A percentile compares a stretch with the other conserved stretches of the same genome.
Conservation (phyloP, 164 flowering plant genomes). For the Paratinospora sagittata region DNA sequence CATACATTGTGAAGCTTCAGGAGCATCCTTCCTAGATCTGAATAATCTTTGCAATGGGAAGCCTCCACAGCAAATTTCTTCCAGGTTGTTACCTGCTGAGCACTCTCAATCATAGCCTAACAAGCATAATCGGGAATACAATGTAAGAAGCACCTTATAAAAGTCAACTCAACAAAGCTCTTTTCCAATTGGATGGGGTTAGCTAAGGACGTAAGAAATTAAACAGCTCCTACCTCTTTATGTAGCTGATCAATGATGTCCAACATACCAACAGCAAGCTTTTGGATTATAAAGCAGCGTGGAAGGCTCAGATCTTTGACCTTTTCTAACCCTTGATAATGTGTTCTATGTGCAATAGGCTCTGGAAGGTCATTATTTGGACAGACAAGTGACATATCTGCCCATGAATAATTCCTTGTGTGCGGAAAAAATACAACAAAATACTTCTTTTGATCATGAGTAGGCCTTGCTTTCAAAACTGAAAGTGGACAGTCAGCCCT, state of each 20-base stretch:
- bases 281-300: slow-evolving; percentile 74
- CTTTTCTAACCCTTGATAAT: slow-evolving; percentile 56
- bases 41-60: slow-evolving; percentile 60
- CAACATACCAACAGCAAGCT: slow-evolving; percentile 68
- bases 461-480: slow-evolving; percentile 74
- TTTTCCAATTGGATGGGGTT: not conserved
- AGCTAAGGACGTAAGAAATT: not conserved
- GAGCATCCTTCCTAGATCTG: slow-evolving; percentile 87
- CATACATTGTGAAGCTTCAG: slow-evolving; percentile 76
- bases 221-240: slow-evolving; percentile 46
- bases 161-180: not conserved
- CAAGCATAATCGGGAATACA: slow-evolving; percentile 15
- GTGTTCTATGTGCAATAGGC: slow-evolving; percentile 70
- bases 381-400: slow-evolving; percentile 65
- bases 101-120: slow-evolving; percentile 69
- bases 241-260: slow-evolving; percentile 66
- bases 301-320: slow-evolving; percentile 79
- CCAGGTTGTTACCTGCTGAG: slow-evolving; percentile 63
- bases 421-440: slow-evolving; percentile 78
- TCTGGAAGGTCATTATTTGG: slow-evolving; percentile 67
- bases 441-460: slow-evolving; percentile 73
- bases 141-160: slow-evolving; percentile 8
- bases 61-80: slow-evolving; percentile 91
- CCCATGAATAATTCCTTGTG: slow-evolving; percentile 83
- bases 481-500: slow-evolving; percentile 85